Conservation (phyloP, 345 rosid species). For the Corchorus capsularis region DNA sequence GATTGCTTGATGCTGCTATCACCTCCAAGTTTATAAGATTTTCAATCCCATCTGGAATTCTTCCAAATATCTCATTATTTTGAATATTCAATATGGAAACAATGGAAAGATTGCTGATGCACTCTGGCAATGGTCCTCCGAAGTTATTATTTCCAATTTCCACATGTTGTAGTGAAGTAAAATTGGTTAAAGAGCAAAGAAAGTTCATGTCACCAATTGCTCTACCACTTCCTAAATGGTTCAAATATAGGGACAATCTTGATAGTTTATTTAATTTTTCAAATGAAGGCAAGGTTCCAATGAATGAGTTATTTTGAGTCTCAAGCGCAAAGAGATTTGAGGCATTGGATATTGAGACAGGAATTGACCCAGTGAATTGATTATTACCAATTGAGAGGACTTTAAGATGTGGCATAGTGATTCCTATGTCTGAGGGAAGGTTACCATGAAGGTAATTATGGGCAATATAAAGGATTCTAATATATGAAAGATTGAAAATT, state of each 20-base stretch:
- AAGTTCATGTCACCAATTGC: constrained; percentile 18
- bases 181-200: background rate
- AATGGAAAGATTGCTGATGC: background rate
- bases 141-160: constrained; percentile 1
- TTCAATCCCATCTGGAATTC: background rate
- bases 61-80: constrained; percentile 9
- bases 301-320: background rate
- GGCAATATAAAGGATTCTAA: background rate
- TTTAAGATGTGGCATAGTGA: constrained; percentile 17
- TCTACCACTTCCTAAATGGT: constrained; percentile 10
- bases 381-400: background rate
- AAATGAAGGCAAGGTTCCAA: constrained; percentile 9
- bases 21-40: constrained; percentile 27
- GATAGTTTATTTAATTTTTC: background rate
- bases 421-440: constrained; percentile 15
- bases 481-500: background rate
- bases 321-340: background rate
- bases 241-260: fast-evolving
- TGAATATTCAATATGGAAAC: background rate
- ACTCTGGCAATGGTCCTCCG: constrained; percentile 19
- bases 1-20: background rate
- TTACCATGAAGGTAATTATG: constrained; percentile 13
- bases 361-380: background rate
- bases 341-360: constrained; percentile 8
- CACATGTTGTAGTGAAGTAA: background rate